Evolutionary conservation across 805 yeast species (phyloP).

Genomic region (Ogataea methanolica): DNA sequence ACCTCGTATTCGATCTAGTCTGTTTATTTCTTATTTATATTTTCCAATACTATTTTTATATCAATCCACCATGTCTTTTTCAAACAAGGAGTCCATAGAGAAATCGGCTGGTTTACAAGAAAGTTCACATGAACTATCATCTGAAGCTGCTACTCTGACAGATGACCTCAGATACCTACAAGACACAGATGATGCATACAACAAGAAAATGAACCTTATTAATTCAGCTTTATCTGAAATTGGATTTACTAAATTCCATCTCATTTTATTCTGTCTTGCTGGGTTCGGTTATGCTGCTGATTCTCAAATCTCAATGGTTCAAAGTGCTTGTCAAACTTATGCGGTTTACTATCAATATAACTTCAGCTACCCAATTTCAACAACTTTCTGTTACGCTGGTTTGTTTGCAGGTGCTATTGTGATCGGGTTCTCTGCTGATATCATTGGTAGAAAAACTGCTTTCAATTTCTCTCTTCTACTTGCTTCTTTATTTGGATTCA

Average conservation of each 20-base stretch:
- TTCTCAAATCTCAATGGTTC: slow-evolving; percentile 39
- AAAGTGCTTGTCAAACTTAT: slow-evolving; percentile 37
- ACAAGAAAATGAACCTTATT: slow-evolving; percentile 33
- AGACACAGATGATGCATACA: slow-evolving; percentile 3
- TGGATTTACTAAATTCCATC: slow-evolving; percentile 49
- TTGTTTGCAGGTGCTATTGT: slow-evolving; percentile 44
- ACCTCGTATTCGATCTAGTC: no score
- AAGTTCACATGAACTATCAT: no score
- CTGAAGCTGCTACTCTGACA: no score
- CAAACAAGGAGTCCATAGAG: no score
- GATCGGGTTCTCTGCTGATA: slow-evolving; percentile 51
- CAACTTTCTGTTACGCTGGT: slow-evolving; percentile 42
- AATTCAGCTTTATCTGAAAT: slow-evolving; percentile 49
- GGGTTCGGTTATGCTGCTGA: slow-evolving; percentile 50
- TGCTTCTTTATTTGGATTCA: slow-evolving; percentile 42
- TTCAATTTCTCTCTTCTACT: slow-evolving; percentile 42
- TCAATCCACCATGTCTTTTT: no score
- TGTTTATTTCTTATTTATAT: no score
- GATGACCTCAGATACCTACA: not conserved
- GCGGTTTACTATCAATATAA: slow-evolving; percentile 37
- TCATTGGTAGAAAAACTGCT: slow-evolving; percentile 47
- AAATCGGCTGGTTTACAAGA: no score
- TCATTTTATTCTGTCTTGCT: slow-evolving; percentile 38
- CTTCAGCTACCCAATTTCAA: slow-evolving; percentile 33
- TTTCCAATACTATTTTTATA: no score